Evolutionary conservation across 768 basidiomycete species (phyloP), one percentile per base, ranked within the genome.

Genomic region (Lactarius sanguifluus): DNA sequence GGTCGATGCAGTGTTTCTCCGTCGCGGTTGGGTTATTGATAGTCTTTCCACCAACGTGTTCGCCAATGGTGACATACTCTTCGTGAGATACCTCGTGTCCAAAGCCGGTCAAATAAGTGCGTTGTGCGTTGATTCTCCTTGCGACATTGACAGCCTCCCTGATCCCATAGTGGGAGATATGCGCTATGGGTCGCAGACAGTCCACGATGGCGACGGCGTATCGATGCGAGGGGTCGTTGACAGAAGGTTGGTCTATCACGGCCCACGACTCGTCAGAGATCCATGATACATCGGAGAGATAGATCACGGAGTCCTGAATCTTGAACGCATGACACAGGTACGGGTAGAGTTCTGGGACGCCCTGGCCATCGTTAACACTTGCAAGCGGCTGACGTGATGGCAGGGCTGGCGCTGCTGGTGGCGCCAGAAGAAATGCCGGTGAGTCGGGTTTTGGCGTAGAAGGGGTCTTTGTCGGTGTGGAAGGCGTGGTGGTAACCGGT

Each of bases 131-230:
- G 61, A 94, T 77, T 67, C 81, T 79, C 67, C 86, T 77, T 32
- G 88, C 83, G 2, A 82, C 75, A 12, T 74, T 76, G 3, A 92
- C 77, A 1, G 92, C 81, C 68, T 89, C 82, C 36, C 77, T 79
- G n/a, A 94, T 72, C 5, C 91, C 91, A 72, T 91, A 84, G 75
- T 96, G 94, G 9, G 92, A 94, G n/a, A 80, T 84, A 73, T 93
- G 91, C 2, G 81, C 73, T 8, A 75, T 72, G 3, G 92, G 80
- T 60, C 85, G 81, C 40, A 96, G 79, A 69, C 91, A 91, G 75
- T 96, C 94, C 45, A 94, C 79, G 58, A 94, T 83, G 66, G 90
- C 80, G 30, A 91, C 81, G 2, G 87, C 80, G 41, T 85, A 73
- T 13, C 74, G 76, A 43, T 64, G 52, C 70, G 65, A 34, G 69